Evolutionary conservation across 306 rosid species (phyloP), one percentile per base, ranked within the genome.

Genomic region (Prunus mongolica): DNA sequence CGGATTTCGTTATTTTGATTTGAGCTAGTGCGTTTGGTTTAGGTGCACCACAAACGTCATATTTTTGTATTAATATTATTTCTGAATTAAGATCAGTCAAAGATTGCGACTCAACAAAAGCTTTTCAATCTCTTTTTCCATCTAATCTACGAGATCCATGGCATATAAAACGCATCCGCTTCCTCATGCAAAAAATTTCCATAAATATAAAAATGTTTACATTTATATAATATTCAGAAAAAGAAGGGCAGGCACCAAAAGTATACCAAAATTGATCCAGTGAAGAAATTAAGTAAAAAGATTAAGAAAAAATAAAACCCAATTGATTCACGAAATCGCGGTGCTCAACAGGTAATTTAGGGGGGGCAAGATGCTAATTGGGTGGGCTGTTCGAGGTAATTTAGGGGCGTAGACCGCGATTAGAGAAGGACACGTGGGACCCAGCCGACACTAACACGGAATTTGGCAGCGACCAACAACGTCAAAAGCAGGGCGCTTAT

Each of bases 41-140:
- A 64, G 86, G 82, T 79, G 74, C 75, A 71, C 6, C 38, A 7
- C 20, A 28, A 44, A 55, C 76, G 32, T 76, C 77, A 49, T 25
- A 32, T 44, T 60, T 46, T 13, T 18, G 25, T 5, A 14, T 15
- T 56, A 18, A 19, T 5, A 24, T 34, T 7, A 1, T 68, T 46
- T 41, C 22, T n/a, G 8, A 4, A 22, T 14, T 3, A 25, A 18
- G 16, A 2, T 86, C 81, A 30, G 84, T 65, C 75, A 72, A 64
- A 49, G 55, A 4, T 67, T 73, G 74, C 85, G 76, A 69, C 86
- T 77, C 47, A 5, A 18, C 46, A 22, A 22, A 15, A 55, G 3
- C 49, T 14, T 30, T 60, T 60, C 4, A 34, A 12, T 4, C 6
- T 30, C 0, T 58, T 62, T 62, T n/a, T 12, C 15, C 27, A 4